Evolutionary conservation across 768 basidiomycete species (phyloP).

Genomic region (Mycena rebaudengoi): DNA sequence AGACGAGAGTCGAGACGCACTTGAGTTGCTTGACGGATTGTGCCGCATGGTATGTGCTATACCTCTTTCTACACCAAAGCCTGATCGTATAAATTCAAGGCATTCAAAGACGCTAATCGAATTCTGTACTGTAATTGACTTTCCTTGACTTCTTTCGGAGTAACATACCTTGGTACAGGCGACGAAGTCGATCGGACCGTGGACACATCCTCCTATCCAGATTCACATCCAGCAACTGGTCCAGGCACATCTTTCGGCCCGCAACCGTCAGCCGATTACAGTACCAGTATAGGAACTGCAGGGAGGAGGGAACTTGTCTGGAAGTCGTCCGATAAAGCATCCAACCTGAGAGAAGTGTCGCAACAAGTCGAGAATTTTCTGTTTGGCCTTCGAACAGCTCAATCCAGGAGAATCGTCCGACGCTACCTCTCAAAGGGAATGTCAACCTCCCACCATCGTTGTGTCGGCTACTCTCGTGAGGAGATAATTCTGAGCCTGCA

Average conservation of each 20-base stretch:
- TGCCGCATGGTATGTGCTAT: background rate
- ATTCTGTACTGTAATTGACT: background rate
- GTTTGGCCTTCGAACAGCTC: background rate
- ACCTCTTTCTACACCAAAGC: background rate
- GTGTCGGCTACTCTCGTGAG: background rate
- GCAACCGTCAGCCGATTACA: no score
- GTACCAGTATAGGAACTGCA: no score
- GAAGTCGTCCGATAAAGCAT: no score
- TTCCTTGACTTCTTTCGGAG: background rate
- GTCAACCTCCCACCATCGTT: background rate
- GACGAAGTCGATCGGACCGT: background rate
- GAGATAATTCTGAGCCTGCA: background rate
- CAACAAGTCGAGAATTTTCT: background rate
- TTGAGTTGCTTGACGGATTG: background rate
- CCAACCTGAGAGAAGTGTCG: no score
- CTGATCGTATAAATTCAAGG: background rate
- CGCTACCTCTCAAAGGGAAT: background rate
- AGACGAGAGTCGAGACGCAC: background rate
- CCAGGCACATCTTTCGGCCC: no score
- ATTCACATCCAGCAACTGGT: no score
- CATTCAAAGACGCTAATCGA: background rate
- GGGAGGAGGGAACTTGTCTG: no score
- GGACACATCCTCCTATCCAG: no score
- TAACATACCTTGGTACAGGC: background rate
- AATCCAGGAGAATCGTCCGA: no score